Conservation (phyloP, 352 stramenopile genomes). For the Pythium aphanidermatum region DNA sequence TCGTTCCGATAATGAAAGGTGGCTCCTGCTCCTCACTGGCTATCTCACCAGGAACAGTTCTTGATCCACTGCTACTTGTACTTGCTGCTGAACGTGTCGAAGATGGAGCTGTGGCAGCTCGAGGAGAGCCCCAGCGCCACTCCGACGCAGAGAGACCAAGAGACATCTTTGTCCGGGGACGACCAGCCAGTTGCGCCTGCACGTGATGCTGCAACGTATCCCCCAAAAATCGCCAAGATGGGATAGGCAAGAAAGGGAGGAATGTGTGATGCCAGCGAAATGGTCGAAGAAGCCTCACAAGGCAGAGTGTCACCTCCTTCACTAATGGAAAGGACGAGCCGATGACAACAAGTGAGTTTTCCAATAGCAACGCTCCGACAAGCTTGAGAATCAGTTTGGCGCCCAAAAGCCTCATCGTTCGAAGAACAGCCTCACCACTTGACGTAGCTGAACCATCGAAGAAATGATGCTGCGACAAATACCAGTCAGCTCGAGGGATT, state of each 20-base stretch:
- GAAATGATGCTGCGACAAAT: conserved; percentile 52
- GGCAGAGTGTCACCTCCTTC: conserved; percentile 61
- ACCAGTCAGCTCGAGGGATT: conserved; percentile 72
- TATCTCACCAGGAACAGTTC: background rate
- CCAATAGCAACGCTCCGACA: conserved; percentile 56
- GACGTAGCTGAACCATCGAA: conserved; percentile 23
- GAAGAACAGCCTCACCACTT: conserved; percentile 34
- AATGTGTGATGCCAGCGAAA: conserved; percentile 81
- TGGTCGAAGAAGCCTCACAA: conserved; percentile 69
- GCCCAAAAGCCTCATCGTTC: conserved; percentile 54
- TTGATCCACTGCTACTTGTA: conserved; percentile 7
- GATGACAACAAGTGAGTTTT: conserved; percentile 71
- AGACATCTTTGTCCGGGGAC: conserved; percentile 50
- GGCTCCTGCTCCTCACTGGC: conserved; percentile 30
- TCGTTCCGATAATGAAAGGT: conserved; percentile 61
- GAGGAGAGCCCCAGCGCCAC: conserved; percentile 53
- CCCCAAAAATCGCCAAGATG: conserved; percentile 65
- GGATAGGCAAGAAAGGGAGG: conserved; percentile 63
- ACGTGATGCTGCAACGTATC: conserved; percentile 56
- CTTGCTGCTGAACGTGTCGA: conserved; percentile 12
- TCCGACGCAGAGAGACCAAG: conserved; percentile 52
- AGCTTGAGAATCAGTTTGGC: conserved; percentile 70
- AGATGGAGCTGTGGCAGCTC: conserved; percentile 10
- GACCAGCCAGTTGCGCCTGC: conserved; percentile 39
- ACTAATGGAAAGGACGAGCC: conserved; percentile 67